Evolutionary conservation across 768 basidiomycete species (phyloP).

Genomic region (Russula ochroleuca): DNA sequence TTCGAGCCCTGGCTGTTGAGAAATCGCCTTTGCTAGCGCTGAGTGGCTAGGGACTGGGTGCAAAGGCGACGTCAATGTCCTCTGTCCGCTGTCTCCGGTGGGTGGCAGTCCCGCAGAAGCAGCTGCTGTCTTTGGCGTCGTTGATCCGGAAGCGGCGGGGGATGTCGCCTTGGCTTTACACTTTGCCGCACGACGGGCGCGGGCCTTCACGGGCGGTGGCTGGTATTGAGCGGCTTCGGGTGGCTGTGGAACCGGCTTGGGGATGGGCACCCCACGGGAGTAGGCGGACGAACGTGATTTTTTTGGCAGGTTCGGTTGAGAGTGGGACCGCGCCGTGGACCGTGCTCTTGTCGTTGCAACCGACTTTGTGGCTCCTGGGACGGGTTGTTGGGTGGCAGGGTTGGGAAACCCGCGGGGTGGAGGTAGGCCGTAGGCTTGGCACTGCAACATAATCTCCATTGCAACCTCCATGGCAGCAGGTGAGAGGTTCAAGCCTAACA

Average conservation of each 20-base stretch:
- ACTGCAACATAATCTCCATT: no score
- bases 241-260: neutral
- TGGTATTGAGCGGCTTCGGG: neutral
- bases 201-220: neutral
- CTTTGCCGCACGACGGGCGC: neutral
- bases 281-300: neutral
- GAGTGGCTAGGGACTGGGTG: neutral
- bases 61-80: neutral
- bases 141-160: no score
- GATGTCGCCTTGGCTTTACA: neutral
- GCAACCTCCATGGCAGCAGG: neutral
- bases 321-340: neutral
- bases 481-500: neutral
- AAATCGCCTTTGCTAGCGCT: neutral
- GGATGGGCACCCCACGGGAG: neutral
- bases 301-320: neutral
- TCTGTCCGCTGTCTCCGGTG: no score
- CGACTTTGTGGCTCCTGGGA: neutral
- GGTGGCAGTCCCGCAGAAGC: no score
- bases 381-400: neutral
- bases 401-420: neutral
- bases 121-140: no score
- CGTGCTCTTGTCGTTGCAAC: neutral
- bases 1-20: neutral
- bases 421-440: neutral